Base-by-base conservation (phyloP, 495 filamentous ascomycete genomes). In the Penicillium flavigenum region DNA sequence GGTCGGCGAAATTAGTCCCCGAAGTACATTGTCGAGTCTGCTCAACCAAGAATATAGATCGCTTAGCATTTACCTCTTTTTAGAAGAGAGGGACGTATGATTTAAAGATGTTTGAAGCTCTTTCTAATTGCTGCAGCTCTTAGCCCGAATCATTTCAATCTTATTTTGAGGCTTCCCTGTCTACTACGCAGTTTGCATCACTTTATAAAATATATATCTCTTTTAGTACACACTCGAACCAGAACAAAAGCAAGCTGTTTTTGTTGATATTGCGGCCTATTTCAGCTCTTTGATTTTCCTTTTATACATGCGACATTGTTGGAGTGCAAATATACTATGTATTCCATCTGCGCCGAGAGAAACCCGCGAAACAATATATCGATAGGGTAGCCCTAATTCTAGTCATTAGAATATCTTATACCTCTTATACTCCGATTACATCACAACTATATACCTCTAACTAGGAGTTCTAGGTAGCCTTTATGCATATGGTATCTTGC, bases 1-100 rank as follows among this genome's bases (percentile, higher is more conserved):
- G 70, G 27, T 36, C 70, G 70, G 70, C 52, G 26, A 67, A 72
- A 72, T 60, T 26, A 72, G 64, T 65, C 39, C 52, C 70, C 70
- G 70, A 66, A 52, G 56, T 65, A 67, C 57, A 59, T 42, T 19
- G 7, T 48, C 10, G 36, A 39, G 17, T 14, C n/a, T 5, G 9
- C 11, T 17, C 16, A 14, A 12, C 36, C 2, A 44, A 44, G 26
- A n/a, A 27, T 2, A 26, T 26, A 46, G 12, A 26, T 9, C 27
- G 19, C 32, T 38, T 5, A 24, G 19, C 16, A 12, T 38, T 16
- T n/a, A 19, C 24, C 24, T 53, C 20, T 27, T 11, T 38, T 31
- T 39, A 17, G 36, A 17, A 17, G 36, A 17, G 34, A 39, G 16
- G 17, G 36, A n/a, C 16, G n/a, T 17, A 17, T 39, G 7, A 39